Evolutionary conservation across 129 eudicot genomes (phyloP).

Genomic region (Lonicera japonica): DNA sequence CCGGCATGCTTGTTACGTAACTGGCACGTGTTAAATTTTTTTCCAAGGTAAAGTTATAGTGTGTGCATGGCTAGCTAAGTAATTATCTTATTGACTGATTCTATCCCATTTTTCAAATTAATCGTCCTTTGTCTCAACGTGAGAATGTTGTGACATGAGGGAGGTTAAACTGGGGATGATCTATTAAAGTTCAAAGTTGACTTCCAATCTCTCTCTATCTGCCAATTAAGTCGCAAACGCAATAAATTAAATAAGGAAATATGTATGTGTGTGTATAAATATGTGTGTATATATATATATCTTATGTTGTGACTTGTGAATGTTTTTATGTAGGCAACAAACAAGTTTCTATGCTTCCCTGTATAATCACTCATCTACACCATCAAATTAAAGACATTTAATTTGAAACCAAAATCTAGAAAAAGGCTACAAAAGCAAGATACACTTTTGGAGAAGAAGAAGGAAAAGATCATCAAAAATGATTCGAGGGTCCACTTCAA

Average conservation of each 20-base stretch:
- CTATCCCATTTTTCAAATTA: background rate
- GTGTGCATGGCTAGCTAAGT: too few species aligned
- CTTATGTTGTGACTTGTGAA: background rate
- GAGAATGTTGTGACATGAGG: constrained; percentile 37
- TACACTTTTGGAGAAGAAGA: constrained; percentile 4
- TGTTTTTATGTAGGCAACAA: background rate
- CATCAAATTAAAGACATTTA: background rate
- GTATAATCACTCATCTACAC: background rate
- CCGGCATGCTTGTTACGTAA: too few species aligned
- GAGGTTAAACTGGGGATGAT: constrained; percentile 49
- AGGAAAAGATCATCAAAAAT: constrained; percentile 9
- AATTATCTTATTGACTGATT: too few species aligned
- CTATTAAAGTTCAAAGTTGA: constrained; percentile 40
- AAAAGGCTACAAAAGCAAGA: background rate
- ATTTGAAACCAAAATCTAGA: background rate
- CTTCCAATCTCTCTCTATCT: constrained; percentile 15
- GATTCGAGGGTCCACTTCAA: constrained; percentile 29
- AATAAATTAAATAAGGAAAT: too few species aligned
- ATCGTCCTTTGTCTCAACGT: constrained; percentile 12
- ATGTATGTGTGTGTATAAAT: too few species aligned
- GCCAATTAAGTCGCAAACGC: too few species aligned
- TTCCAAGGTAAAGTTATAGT: too few species aligned
- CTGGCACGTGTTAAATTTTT: too few species aligned
- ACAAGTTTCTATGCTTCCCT: background rate
- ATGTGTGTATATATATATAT: too few species aligned